A percentile compares a stretch with the other conserved stretches of the same genome.
phyloP scores from a whole-genome alignment of 108 stramenopile genomes.

The Cyclotella sp. region DNA sequence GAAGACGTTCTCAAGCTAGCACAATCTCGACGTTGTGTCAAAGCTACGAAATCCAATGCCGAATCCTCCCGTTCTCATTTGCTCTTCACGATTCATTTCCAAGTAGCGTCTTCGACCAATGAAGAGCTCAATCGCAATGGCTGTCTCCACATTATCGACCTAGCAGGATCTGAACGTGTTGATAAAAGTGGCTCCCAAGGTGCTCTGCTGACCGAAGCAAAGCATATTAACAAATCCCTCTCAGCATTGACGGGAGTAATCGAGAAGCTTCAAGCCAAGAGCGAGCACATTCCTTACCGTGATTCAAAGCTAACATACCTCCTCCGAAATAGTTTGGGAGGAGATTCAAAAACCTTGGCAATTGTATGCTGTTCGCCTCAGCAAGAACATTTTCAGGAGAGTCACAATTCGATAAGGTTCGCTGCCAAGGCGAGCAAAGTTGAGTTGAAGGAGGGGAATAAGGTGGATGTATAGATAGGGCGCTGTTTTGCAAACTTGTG shows the following conservation, averaged over 20 bases:
- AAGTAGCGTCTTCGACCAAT: constrained; percentile 48
- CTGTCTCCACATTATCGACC: constrained; percentile 82
- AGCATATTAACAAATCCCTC: constrained; percentile 89
- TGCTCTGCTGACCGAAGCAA: constrained; percentile 79
- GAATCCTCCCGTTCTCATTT: constrained; percentile 85
- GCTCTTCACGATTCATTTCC: constrained; percentile 84
- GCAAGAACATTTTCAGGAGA: constrained; percentile 80
- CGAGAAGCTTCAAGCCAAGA: constrained; percentile 79
- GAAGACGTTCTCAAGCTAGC: constrained; percentile 62
- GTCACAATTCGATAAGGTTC: constrained; percentile 86
- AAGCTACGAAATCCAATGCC: constrained; percentile 87
- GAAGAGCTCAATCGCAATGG: constrained; percentile 60
- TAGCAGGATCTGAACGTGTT: constrained; percentile 94
- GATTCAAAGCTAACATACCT: constrained; percentile 94
- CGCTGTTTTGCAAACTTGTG: not conserved
- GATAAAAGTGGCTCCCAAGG: constrained; percentile 84
- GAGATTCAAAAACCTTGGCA: constrained; percentile 90
- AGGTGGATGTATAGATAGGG: constrained; percentile 15
- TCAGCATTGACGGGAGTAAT: constrained; percentile 80
- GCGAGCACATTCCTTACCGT: constrained; percentile 88
- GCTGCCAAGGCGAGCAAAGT: constrained; percentile 86
- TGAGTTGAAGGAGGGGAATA: constrained; percentile 68
- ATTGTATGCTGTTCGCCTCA: constrained; percentile 94
- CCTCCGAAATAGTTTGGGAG: constrained; percentile 85
- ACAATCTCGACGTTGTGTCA: constrained; percentile 75